Percentiles rank a stretch among this genome's conserved stretches.
These are phyloP conservation scores for Arthroderma sp. DNA, from an alignment of 2,329 filamentous ascomycete species.

Conservation along the genomic window DNA sequence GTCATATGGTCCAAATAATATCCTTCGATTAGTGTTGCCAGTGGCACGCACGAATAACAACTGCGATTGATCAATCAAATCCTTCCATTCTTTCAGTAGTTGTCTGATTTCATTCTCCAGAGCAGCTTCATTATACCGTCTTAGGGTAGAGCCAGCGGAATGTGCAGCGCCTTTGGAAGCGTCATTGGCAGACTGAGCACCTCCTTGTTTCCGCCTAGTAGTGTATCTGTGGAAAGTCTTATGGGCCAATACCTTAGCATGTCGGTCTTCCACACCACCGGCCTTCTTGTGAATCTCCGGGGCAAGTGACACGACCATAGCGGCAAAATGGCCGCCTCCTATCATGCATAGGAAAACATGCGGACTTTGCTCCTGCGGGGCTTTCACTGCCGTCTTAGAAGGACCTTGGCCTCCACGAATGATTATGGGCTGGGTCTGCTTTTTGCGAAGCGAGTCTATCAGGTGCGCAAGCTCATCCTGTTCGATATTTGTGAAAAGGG, in stretches of 20 bases:
- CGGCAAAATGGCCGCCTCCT: slow-evolving; percentile 91
- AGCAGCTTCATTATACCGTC: slow-evolving; percentile 88
- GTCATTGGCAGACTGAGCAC: slow-evolving; percentile 86
- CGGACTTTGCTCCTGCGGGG: slow-evolving; percentile 52
- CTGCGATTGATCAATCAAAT: slow-evolving; percentile 69
- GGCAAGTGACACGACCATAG: slow-evolving; percentile 82
- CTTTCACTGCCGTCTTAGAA: slow-evolving; percentile 34
- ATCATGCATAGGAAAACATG: slow-evolving; percentile 98
- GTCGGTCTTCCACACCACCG: slow-evolving; percentile 60
- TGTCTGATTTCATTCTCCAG: slow-evolving; percentile 76
- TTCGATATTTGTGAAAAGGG: slow-evolving; percentile 62
- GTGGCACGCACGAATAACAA: slow-evolving; percentile 82
- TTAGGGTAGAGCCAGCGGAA: slow-evolving; percentile 77
- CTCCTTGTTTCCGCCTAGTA: slow-evolving; percentile 88
- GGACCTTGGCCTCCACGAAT: slow-evolving; percentile 23
- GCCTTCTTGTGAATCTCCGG: slow-evolving; percentile 62
- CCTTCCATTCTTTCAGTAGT: slow-evolving; percentile 72
- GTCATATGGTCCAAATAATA: slow-evolving; percentile 83
- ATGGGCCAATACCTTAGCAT: slow-evolving; percentile 79
- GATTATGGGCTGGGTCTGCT: slow-evolving; percentile 57
- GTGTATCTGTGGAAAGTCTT: slow-evolving; percentile 98
- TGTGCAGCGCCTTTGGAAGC: slow-evolving; percentile 87
- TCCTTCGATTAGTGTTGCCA: slow-evolving; percentile 71
- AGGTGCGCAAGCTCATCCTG: slow-evolving; percentile 50
- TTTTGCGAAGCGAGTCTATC: slow-evolving; percentile 55